phyloP scores from a whole-genome alignment of 2,329 filamentous ascomycete species.

The Colletotrichum eleusines region DNA sequence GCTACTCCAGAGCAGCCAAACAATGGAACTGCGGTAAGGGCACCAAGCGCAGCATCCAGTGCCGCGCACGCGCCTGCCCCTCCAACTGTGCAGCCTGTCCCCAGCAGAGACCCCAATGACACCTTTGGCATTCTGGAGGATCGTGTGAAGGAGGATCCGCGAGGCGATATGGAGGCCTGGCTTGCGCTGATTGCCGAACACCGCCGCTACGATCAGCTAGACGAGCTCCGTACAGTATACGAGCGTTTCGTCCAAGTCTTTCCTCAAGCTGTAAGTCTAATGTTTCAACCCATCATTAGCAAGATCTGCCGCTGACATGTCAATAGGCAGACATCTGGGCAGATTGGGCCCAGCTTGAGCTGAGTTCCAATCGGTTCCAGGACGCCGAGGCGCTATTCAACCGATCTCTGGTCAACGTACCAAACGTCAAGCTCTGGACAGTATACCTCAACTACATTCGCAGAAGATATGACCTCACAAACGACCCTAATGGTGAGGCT shows the following conservation, averaged over 20 bases:
- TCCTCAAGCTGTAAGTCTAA: slow-evolving; percentile 83
- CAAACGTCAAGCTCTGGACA: slow-evolving; percentile 90
- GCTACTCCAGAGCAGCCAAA: slow-evolving; percentile 41
- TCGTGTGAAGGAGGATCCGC: slow-evolving; percentile 90
- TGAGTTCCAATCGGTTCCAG: slow-evolving; percentile 84
- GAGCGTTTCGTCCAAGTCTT: slow-evolving; percentile 90
- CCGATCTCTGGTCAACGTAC: slow-evolving; percentile 80
- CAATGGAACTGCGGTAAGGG: slow-evolving; percentile 43
- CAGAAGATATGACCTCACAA: slow-evolving; percentile 84
- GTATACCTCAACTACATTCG: slow-evolving; percentile 96
- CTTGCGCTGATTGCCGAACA: slow-evolving; percentile 87
- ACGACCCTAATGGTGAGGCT: slow-evolving; percentile 81
- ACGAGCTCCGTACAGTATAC: slow-evolving; percentile 83
- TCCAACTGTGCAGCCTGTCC: slow-evolving; percentile 40
- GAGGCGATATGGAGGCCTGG: slow-evolving; percentile 94
- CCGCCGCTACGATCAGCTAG: slow-evolving; percentile 82
- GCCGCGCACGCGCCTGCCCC: slow-evolving; percentile 52
- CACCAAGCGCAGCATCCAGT: slow-evolving; percentile 54
- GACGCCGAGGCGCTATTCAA: slow-evolving; percentile 87
- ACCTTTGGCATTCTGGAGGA: slow-evolving; percentile 86
- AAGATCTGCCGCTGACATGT: slow-evolving; percentile 50
- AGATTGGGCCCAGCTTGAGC: slow-evolving; percentile 88
- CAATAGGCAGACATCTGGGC: slow-evolving; percentile 90
- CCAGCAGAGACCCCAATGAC: slow-evolving; percentile 69
- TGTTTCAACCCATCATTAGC: background rate